A percentile compares a stretch with the other conserved stretches of the same genome.
These are phyloP conservation scores for Begonia fuchsioides DNA, from an alignment of 306 rosid species.

Conservation along the genomic window DNA sequence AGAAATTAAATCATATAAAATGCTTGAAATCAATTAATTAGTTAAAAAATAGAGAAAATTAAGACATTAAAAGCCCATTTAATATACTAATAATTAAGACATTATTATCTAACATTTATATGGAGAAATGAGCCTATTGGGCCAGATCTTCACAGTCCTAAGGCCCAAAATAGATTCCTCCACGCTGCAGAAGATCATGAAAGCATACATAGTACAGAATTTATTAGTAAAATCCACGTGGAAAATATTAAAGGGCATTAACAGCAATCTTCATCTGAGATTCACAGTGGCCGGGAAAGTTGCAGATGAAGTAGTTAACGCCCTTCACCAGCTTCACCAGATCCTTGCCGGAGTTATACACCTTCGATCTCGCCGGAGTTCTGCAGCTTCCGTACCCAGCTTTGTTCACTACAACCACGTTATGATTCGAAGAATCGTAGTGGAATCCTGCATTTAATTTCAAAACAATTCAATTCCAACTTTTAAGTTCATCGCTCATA, in stretches of 20 bases:
- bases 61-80: no score
- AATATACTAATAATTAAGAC: no score
- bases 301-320: slow-evolving; percentile 48
- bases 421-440: slow-evolving; percentile 32
- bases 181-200: no score
- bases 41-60: no score
- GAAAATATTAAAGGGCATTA: slow-evolving; percentile 18
- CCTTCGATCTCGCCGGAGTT: slow-evolving; percentile 32
- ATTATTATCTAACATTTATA: no score
- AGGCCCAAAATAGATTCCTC: no score
- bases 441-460: slow-evolving; percentile 33
- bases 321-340: slow-evolving; percentile 34
- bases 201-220: no score
- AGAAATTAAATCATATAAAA: no score
- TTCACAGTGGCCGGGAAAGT: slow-evolving; percentile 39
- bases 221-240: no score
- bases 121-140: no score
- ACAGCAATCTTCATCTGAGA: slow-evolving; percentile 53
- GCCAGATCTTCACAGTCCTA: no score
- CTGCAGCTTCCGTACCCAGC: slow-evolving; percentile 27
- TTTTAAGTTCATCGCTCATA: background rate
- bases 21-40: no score
- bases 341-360: slow-evolving; percentile 37
- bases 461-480: background rate
- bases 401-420: slow-evolving; percentile 39